Evolutionary conservation across 768 basidiomycete species (phyloP), one percentile per base, ranked within the genome.

Genomic region (Mycena rebaudengoi): DNA sequence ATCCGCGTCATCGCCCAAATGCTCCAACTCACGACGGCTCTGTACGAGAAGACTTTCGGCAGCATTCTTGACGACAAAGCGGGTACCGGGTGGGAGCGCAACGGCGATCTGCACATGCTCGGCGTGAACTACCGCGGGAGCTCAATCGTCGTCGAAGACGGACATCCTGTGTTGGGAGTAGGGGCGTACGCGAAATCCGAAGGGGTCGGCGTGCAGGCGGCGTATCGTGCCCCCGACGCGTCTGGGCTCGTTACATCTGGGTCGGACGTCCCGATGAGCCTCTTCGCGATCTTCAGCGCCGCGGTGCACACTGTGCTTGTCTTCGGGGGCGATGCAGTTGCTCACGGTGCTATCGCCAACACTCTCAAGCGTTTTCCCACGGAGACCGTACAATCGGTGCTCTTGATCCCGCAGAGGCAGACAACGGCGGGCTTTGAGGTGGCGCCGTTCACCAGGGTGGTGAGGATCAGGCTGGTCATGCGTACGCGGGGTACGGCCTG

Each of bases 111-210:
- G 5, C 49, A 50, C n/a, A 79, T 80, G 75, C 76, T 83, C 37
- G 81, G 79, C 12, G 70, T 84, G 52, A 85, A 84, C 67, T 85
- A 80, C 68, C 75, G 83, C 12, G 78, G 76, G 70, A 82, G 83
- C 65, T 68, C 78, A 1, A 73, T 84, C 39, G 73, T 84, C 0
- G 26, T 80, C 21, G 67, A n/a, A 65, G 70, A 7, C 59, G 65
- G 11, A 16, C 45, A 5, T 18, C 28, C 37, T 16, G 23, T 11
- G 30, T 8, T 3, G 50, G 50, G 44, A 20, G 21, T 8, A 21
- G n/a, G 8, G 10, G 46, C 64, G 33, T 65, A 60, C 33, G 2
- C 46, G 23, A 7, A n/a, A 26, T 20, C 33, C 5, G 33, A 14
- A 12, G 46, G 23, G 49, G 29, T 8, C 50, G 74, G 21, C 65